Percentiles rank a stretch among this genome's conserved stretches.
phyloP scores from a whole-genome alignment of 768 basidiomycete genomes.

The Boletus subcaerulescens region DNA sequence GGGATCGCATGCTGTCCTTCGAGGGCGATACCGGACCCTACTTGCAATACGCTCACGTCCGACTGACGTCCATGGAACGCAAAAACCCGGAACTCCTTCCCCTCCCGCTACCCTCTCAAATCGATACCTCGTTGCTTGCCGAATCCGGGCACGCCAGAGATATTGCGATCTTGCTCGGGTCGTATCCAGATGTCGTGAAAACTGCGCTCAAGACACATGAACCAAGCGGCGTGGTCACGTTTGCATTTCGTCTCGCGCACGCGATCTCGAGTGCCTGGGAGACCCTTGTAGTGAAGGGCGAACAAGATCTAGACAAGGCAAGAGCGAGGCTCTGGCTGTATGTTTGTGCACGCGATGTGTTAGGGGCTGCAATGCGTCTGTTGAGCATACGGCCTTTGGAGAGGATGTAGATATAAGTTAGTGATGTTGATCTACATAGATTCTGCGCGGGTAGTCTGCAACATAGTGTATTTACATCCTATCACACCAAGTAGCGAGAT shows the following conservation, averaged over 20 bases:
- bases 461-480: too few species aligned
- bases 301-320: conserved; percentile 72
- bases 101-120: conserved; percentile 64
- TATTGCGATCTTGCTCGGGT: conserved; percentile 80
- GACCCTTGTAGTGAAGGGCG: conserved; percentile 80
- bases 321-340: conserved; percentile 87
- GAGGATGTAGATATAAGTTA: conserved; percentile 61
- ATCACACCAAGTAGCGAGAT: too few species aligned
- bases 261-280: conserved; percentile 94
- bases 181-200: conserved; percentile 90
- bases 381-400: conserved; percentile 88
- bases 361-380: conserved; percentile 81
- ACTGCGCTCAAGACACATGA: conserved; percentile 83
- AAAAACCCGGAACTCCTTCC: conserved; percentile 88
- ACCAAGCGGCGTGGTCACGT: conserved; percentile 90
- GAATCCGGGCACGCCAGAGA: conserved; percentile 75
- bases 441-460: too few species aligned
- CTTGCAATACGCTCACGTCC: conserved; percentile 95
- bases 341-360: conserved; percentile 84
- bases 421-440: neutral
- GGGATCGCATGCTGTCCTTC: conserved; percentile 92
- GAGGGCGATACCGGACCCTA: conserved; percentile 96
- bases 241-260: conserved; percentile 81
- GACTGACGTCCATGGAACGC: conserved; percentile 84
- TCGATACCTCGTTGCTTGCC: conserved; percentile 64